A percentile compares a stretch with the other conserved stretches of the same genome.
Evolutionary conservation across 2,329 filamentous ascomycete genomes (phyloP).

Genomic region (Furcasterigmium sp.): DNA sequence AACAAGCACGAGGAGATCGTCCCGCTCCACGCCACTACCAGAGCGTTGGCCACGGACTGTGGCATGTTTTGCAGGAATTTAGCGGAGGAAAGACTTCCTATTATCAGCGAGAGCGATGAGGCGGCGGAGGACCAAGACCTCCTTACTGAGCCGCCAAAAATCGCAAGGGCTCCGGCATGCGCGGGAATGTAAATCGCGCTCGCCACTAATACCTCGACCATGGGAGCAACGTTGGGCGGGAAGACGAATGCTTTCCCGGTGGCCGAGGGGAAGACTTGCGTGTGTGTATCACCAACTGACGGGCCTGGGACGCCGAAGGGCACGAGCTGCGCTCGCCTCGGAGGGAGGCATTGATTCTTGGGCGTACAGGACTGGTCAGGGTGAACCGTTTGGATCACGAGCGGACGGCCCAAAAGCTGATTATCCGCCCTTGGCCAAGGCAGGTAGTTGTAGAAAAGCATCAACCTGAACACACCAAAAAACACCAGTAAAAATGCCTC

Average conservation of each 20-base stretch:
- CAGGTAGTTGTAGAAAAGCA: conserved; percentile 32
- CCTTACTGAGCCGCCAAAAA: background rate
- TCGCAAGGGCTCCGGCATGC: background rate
- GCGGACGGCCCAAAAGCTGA: conserved; percentile 5
- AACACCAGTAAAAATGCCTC: conserved; percentile 28
- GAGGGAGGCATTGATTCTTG: too few relatives aligned
- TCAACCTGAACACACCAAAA: conserved; percentile 10
- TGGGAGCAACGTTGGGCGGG: conserved; percentile 5
- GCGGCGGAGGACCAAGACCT: background rate
- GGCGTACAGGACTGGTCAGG: too few relatives aligned
- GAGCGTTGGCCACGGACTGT: conserved; percentile 1
- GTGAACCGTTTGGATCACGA: conserved; percentile 4
- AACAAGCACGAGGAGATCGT: too few relatives aligned
- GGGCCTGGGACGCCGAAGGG: conserved; percentile 11
- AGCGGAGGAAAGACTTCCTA: background rate
- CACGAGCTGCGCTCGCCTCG: too few relatives aligned
- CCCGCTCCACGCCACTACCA: background rate
- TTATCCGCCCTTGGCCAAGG: conserved; percentile 22
- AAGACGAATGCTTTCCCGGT: conserved; percentile 4
- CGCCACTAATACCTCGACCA: conserved; percentile 2
- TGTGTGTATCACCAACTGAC: conserved; percentile 1
- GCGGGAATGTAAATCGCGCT: background rate
- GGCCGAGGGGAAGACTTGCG: background rate
- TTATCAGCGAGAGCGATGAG: background rate
- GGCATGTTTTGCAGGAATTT: background rate